These are phyloP conservation scores for Jacaranda copaia DNA, from an alignment of 257 asterid species.

Conservation along the genomic window DNA sequence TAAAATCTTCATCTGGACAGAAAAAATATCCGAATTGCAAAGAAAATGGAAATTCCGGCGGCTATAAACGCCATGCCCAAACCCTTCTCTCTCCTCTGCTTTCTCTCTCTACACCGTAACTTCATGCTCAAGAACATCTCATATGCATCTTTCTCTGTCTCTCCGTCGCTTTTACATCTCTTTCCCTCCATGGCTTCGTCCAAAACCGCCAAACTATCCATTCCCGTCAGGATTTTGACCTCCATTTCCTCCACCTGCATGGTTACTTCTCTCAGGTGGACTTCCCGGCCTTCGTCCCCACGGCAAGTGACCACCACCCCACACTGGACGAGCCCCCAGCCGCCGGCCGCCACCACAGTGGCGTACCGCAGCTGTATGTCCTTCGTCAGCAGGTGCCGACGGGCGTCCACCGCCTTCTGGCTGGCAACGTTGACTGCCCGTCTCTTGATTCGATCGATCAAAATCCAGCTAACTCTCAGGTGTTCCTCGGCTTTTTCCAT, in stretches of 20 bases:
- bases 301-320: constrained; percentile 64
- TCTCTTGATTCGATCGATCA: constrained; percentile 55
- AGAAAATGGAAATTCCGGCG: constrained; percentile 50
- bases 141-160: constrained; percentile 48
- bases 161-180: constrained; percentile 45
- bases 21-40: constrained; percentile 43
- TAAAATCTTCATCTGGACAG: not conserved
- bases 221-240: constrained; percentile 56
- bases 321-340: constrained; percentile 49
- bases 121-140: constrained; percentile 50
- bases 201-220: constrained; percentile 55
- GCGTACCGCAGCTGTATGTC: constrained; percentile 55
- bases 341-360: constrained; percentile 44
- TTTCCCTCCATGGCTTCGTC: constrained; percentile 57
- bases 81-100: constrained; percentile 51
- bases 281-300: constrained; percentile 57
- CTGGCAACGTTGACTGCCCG: constrained; percentile 68
- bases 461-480: constrained; percentile 73
- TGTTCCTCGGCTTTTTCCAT: constrained; percentile 41
- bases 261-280: constrained; percentile 67
- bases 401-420: constrained; percentile 56
- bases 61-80: constrained; percentile 53
- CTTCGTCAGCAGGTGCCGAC: constrained; percentile 61
- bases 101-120: constrained; percentile 46
- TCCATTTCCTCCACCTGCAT: constrained; percentile 72